Evolutionary conservation across 225 moss, liverwort and hornwort species (phyloP), one percentile per base, ranked within the genome.

Genomic region (Asterella californica): DNA sequence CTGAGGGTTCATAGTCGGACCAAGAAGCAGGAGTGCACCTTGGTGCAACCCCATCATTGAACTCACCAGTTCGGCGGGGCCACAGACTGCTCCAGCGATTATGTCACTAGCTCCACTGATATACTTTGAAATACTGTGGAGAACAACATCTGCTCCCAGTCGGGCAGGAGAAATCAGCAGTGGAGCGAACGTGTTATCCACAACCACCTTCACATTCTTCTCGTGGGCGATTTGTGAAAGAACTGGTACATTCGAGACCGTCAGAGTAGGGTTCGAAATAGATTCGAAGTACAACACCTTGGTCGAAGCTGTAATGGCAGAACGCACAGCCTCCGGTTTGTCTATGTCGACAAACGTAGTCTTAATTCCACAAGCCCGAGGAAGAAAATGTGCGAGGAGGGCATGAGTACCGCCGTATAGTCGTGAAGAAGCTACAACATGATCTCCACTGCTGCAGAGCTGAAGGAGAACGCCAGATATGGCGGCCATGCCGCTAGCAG

Each of bases 161-260:
- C 91, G 83, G 30, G 91, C 90, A 0, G 96, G 96, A 6, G 96
- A 88, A 36, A 96, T 86, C 24, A 96, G 84, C 45, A 94, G 82
- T 52, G 96, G 96, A n/a, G 94, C 87, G 63, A 96, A 96, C 2
- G 96, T 94, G 77, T 96, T 96, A 83, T 94, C 96, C 24, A 96
- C 96, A 4, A 96, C 94, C 0, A 83, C 88, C 61, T 88, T 92
- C 74, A 91, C 68, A 0, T 90, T 88, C 3, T 76, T 81, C 70
- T 82, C 84, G 59, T 92, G 94, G 0, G 92, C 96, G 17, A 91
- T 78, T 48, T 82, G 79, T 4, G 92, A 27, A 33, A 96, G 89
- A 19, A 83, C 83, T 11, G 96, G 96, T 70, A 90, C 91, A 52
- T 96, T 87, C 22, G 96, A 89, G 25, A 96, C 88, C 3, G 92